phyloP scores from a whole-genome alignment of 169 alveolate species.

The Cystoisospora suis region DNA sequence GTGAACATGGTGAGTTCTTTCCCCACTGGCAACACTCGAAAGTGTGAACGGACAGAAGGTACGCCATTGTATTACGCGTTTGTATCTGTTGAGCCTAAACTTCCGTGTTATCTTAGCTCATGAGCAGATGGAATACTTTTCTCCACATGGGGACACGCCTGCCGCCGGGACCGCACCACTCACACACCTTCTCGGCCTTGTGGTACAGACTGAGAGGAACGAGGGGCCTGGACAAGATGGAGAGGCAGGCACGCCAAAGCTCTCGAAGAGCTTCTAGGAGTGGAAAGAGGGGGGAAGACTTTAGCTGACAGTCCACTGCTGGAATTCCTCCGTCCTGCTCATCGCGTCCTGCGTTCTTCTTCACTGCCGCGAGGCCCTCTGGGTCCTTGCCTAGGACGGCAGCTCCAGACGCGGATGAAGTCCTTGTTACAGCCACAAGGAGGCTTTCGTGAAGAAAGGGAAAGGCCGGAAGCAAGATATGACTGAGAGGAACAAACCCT shows the following conservation, averaged over 20 bases:
- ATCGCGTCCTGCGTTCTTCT: not conserved
- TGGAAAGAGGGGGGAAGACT: not conserved
- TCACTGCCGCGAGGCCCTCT: not conserved
- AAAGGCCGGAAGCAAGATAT: conserved; percentile 39
- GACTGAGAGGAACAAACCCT: conserved; percentile 37
- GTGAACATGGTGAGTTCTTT: no score
- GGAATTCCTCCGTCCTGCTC: conserved; percentile 1
- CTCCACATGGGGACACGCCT: no score
- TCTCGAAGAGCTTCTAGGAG: not conserved
- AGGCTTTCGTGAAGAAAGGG: conserved; percentile 32
- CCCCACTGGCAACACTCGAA: no score
- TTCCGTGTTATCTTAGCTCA: no score
- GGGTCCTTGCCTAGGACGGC: not conserved
- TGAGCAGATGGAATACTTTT: no score
- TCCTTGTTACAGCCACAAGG: conserved; percentile 5
- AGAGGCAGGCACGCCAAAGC: not conserved
- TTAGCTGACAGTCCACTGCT: not conserved
- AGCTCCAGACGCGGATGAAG: not conserved
- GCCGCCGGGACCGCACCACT: not conserved
- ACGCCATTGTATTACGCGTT: no score
- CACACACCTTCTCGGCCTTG: not conserved
- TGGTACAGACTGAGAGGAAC: conserved; percentile 10
- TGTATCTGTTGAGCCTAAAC: no score
- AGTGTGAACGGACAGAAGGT: no score
- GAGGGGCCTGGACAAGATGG: not conserved